Percentiles rank a stretch among this genome's conserved stretches.
Conservation (phyloP, 495 filamentous ascomycete species). For the Aspergillus conjunctus region DNA sequence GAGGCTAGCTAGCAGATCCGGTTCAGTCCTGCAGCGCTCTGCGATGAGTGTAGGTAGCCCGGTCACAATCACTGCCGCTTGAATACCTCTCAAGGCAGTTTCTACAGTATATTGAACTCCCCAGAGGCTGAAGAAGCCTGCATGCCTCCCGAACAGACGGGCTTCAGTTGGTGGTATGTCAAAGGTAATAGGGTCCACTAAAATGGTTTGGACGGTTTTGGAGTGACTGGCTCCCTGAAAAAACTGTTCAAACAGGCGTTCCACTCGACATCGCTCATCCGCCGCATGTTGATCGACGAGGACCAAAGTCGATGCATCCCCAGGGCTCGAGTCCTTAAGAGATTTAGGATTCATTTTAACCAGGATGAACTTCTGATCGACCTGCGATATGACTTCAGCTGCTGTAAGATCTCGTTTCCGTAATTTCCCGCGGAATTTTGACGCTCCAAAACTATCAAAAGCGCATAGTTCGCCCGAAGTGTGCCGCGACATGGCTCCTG, state of each 20-base stretch:
- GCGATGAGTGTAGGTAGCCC: constrained; percentile 70
- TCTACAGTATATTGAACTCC: constrained; percentile 63
- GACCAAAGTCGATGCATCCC: constrained; percentile 52
- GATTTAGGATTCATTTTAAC: constrained; percentile 48
- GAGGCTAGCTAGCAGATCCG: constrained; percentile 66
- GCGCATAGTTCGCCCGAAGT: constrained; percentile 17
- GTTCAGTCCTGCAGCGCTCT: constrained; percentile 74
- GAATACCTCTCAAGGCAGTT: constrained; percentile 13
- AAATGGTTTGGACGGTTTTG: constrained; percentile 30
- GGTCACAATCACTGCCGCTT: constrained; percentile 48
- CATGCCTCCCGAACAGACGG: constrained; percentile 55
- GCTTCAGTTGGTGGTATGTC: constrained; percentile 61
- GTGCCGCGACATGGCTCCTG: constrained; percentile 1
- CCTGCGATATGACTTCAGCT: constrained; percentile 74
- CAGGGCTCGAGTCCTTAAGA: background rate
- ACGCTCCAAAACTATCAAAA: constrained; percentile 25
- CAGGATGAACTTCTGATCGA: constrained; percentile 89
- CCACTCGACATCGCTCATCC: constrained; percentile 83
- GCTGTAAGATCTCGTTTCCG: constrained; percentile 63
- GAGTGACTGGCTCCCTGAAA: constrained; percentile 19
- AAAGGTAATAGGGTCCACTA: constrained; percentile 61
- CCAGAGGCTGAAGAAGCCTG: constrained; percentile 64
- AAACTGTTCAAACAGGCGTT: constrained; percentile 61
- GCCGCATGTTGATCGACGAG: constrained; percentile 95
- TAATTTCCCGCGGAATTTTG: constrained; percentile 56